phyloP scores from a whole-genome alignment of 805 yeast genomes.

The Lachancea nothofagi region DNA sequence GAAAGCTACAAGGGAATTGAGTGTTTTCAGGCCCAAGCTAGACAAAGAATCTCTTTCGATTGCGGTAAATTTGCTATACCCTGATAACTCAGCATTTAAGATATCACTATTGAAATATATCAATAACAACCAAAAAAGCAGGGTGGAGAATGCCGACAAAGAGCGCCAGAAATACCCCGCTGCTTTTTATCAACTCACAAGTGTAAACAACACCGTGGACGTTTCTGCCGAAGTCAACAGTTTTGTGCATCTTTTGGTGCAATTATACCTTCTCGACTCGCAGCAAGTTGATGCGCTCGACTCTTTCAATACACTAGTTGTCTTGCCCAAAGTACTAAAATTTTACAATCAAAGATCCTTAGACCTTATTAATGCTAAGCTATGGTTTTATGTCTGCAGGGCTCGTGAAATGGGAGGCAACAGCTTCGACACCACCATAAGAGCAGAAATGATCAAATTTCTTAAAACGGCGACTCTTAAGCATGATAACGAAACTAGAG shows the following conservation, averaged over 20 bases:
- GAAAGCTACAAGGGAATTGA: slow-evolving; percentile 78
- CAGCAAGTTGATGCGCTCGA: slow-evolving; percentile 45
- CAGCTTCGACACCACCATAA: slow-evolving; percentile 43
- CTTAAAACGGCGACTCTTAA: slow-evolving; percentile 85
- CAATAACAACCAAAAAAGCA: slow-evolving; percentile 33
- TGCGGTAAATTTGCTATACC: slow-evolving; percentile 52
- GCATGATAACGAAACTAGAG: slow-evolving; percentile 89
- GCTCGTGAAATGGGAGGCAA: slow-evolving; percentile 55
- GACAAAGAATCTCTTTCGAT: slow-evolving; percentile 48
- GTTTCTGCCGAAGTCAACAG: slow-evolving; percentile 75
- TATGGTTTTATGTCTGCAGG: slow-evolving; percentile 87
- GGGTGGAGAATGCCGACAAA: slow-evolving; percentile 34
- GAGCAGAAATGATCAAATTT: slow-evolving; percentile 65
- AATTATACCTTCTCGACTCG: slow-evolving; percentile 66
- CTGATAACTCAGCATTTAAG: slow-evolving; percentile 42
- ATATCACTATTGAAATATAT: slow-evolving; percentile 38
- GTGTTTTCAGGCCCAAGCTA: slow-evolving; percentile 63
- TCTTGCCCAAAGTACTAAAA: slow-evolving; percentile 45
- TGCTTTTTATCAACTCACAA: slow-evolving; percentile 29
- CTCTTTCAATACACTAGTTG: slow-evolving; percentile 46
- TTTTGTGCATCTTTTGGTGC: slow-evolving; percentile 72
- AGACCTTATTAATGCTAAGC: slow-evolving; percentile 81
- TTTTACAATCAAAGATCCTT: slow-evolving; percentile 73
- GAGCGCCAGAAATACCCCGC: slow-evolving; percentile 31
- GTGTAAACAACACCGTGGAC: slow-evolving; percentile 26